Base-by-base conservation (phyloP, 257 asterid genomes). In the Fraxinus excelsior region DNA sequence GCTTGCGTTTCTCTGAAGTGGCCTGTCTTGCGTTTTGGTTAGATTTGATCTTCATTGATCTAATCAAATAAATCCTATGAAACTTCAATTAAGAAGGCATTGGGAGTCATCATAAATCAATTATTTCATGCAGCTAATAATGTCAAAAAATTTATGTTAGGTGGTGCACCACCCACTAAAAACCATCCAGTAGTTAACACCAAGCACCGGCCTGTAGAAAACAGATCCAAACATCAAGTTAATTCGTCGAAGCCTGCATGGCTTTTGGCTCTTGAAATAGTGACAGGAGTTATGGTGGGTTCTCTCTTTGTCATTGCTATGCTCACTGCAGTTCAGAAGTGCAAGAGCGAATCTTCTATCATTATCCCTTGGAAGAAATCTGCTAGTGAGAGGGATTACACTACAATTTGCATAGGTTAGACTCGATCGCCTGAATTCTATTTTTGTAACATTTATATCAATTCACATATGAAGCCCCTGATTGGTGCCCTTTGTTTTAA, bases 341-440 rank as follows among this genome's bases (percentile, higher is more conserved):
- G 87, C 87, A 89, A 88, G 70, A 84, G 67, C 42, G 88, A 84
- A 81, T 88, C 97, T 74, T 89, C 86, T 1, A 85, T 90, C 69
- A 80, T 86, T 49, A 90, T 87, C 82, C 94, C 90, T 0, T 92
- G 99, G 98, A 95, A 89, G 84, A 94, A 91, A 84, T 95, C 97
- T 26, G 80, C 89, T 38, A 88, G 92, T 35, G 76, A 83, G 34
- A 89, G 84, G 80, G 96, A 93, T 76, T 51, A 80, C 82, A 76
- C 77, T 78, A 62, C 93, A 9, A 80, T 89, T 80, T 87, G 78
- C 84, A 84, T 90, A 85, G 97, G 98, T 92, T 66, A 35, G 92
- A 79, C 26, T 74, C 16, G 31, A n/a, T 34, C 46, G 1, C 46
- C 46, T 74, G 37, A 64, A 67, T 67, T 32, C 38, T 21, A 64